Conservation (phyloP, 2,329 filamentous ascomycete genomes). For the Cyphellophora europaea region DNA sequence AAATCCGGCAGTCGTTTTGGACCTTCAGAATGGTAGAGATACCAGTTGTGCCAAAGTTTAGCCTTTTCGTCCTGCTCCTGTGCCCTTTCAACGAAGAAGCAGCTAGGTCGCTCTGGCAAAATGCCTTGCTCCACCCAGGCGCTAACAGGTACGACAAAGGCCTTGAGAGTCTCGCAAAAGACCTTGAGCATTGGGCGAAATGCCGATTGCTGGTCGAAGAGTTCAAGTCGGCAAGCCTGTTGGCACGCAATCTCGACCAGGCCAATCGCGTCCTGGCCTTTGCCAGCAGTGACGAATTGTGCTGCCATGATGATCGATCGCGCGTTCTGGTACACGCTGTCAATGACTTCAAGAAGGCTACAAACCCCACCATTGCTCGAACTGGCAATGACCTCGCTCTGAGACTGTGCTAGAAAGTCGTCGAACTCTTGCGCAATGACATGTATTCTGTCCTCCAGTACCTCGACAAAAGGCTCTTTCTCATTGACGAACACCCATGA, state of each 20-base stretch:
- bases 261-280: neutral
- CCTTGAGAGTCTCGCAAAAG: constrained; percentile 7
- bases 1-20: constrained; percentile 7
- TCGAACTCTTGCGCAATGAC: neutral
- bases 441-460: neutral
- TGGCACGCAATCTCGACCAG: neutral
- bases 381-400: neutral
- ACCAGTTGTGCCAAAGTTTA: constrained; percentile 15
- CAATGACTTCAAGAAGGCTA: neutral
- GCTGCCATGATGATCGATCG: neutral
- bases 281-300: neutral
- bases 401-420: neutral
- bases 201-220: constrained; percentile 1
- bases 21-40: constrained; percentile 4
- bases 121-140: constrained; percentile 9
- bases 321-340: neutral
- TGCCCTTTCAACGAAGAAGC: constrained; percentile 10
- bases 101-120: constrained; percentile 1
- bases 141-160: constrained; percentile 10
- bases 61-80: constrained; percentile 2
- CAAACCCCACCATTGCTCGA: neutral
- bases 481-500: neutral
- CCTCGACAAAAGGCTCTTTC: neutral
- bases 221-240: neutral
- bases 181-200: constrained; percentile 7